Percentiles rank a stretch among this genome's conserved stretches.
Conservation (phyloP, 1,284 basidiomycete genomes). For the Porodaedalea pini region DNA sequence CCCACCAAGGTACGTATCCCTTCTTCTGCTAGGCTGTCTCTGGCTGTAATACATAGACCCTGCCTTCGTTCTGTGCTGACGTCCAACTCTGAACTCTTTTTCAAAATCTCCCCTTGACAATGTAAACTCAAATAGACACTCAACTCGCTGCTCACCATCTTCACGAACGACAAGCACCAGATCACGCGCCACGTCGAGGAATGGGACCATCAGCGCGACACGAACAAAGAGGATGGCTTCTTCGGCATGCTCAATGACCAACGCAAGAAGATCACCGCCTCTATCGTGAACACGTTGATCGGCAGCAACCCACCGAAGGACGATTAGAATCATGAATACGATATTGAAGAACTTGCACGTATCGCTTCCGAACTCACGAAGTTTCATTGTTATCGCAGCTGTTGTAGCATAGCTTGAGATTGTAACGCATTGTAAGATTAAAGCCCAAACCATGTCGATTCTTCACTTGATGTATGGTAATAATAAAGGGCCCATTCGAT, state of each 20-base stretch:
- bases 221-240: slow-evolving; percentile 42
- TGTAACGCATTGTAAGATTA: too few relatives aligned
- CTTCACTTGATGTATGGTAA: too few relatives aligned
- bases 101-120: neutral
- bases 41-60: neutral
- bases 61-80: too few relatives aligned
- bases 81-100: neutral
- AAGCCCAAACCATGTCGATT: too few relatives aligned
- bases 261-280: slow-evolving; percentile 43
- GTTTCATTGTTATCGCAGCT: neutral
- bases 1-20: slow-evolving; percentile 39
- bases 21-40: neutral
- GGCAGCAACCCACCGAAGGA: slow-evolving; percentile 24
- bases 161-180: slow-evolving; percentile 38
- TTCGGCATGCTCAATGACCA: slow-evolving; percentile 45
- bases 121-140: slow-evolving; percentile 31
- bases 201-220: slow-evolving; percentile 45
- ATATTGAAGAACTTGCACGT: neutral
- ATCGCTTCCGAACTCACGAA: neutral
- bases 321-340: neutral
- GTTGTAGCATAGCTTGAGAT: neutral
- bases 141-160: slow-evolving; percentile 45
- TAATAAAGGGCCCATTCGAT: neutral
- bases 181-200: slow-evolving; percentile 44
- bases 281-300: slow-evolving; percentile 35